Evolutionary conservation across 495 filamentous ascomycete species (phyloP).

Genomic region (Aspergillus carlsbadensis): DNA sequence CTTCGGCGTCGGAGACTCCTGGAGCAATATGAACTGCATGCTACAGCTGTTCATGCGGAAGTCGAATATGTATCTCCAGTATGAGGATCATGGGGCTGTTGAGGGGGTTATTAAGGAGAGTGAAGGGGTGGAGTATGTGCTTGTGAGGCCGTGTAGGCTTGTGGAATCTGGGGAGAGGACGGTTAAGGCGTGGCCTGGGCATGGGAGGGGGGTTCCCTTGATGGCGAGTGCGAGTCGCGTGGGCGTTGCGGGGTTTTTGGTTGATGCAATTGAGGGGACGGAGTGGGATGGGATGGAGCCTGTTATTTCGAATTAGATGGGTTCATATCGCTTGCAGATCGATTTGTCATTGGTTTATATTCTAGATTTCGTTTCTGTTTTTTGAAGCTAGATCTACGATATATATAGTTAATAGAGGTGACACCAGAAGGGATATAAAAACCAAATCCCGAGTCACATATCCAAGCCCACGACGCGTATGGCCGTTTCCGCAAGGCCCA

Average conservation of each 20-base stretch:
- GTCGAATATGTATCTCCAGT: conserved; percentile 46
- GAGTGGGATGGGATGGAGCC: conserved; percentile 28
- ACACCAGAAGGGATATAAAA: no score
- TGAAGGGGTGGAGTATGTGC: conserved; percentile 41
- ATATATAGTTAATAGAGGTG: no score
- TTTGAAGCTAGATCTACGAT: no score
- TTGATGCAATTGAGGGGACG: conserved; percentile 17
- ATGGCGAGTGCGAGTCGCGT: conserved; percentile 28
- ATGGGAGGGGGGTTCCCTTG: conserved; percentile 28
- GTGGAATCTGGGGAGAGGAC: conserved; percentile 23
- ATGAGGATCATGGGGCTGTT: conserved; percentile 43
- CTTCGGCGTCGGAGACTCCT: conserved; percentile 46
- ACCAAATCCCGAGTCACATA: no score
- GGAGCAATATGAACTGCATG: conserved; percentile 42
- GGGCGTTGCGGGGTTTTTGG: conserved; percentile 28
- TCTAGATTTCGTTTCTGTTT: no score
- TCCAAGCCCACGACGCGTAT: no score
- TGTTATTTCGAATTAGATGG: conserved; percentile 27
- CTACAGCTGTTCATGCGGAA: conserved; percentile 39
- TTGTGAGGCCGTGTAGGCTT: conserved; percentile 41
- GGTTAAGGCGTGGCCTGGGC: conserved; percentile 26
- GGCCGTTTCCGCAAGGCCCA: no score
- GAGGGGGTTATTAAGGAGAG: conserved; percentile 39
- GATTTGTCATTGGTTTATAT: no score
- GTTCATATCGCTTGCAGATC: no score